Percentiles rank a stretch among this genome's conserved stretches.
phyloP scores from a whole-genome alignment of 495 filamentous ascomycete genomes.

The Hypoxylon perforatum region DNA sequence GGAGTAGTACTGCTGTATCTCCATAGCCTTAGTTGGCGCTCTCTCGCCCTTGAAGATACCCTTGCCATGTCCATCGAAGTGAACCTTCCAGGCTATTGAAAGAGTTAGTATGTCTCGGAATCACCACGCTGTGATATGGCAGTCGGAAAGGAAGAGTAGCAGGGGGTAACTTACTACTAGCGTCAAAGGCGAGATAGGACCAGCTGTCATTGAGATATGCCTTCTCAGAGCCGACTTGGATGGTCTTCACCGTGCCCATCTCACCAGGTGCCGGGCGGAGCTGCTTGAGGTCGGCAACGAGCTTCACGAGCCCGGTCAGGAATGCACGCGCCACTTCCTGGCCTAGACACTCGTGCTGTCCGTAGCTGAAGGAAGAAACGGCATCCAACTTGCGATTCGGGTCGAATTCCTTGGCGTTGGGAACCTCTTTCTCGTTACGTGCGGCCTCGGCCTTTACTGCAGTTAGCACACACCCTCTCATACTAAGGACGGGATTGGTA shows the following conservation, averaged over 20 bases:
- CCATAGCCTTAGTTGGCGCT: slow-evolving; percentile 27
- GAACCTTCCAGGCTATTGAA: slow-evolving; percentile 40
- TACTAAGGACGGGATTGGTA: neutral
- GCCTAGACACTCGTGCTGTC: slow-evolving; percentile 49
- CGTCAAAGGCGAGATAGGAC: slow-evolving; percentile 52
- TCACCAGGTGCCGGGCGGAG: slow-evolving; percentile 51
- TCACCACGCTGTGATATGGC: neutral
- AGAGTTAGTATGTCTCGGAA: slow-evolving; percentile 10
- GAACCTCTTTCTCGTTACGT: slow-evolving; percentile 38
- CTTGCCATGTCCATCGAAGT: slow-evolving; percentile 37
- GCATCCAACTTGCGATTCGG: slow-evolving; percentile 27
- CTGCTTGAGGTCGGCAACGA: slow-evolving; percentile 49
- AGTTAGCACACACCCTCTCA: neutral
- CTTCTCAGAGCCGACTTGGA: slow-evolving; percentile 46
- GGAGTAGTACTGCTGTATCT: slow-evolving; percentile 41
- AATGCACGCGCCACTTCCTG: slow-evolving; percentile 39
- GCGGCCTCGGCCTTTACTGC: slow-evolving; percentile 42
- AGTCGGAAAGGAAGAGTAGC: neutral
- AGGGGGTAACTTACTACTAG: slow-evolving; percentile 42
- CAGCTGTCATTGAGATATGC: slow-evolving; percentile 53
- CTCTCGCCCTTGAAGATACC: slow-evolving; percentile 31
- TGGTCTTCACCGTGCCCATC: slow-evolving; percentile 51
- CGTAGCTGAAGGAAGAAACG: slow-evolving; percentile 43
- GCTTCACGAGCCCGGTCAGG: slow-evolving; percentile 46
- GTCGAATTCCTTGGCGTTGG: slow-evolving; percentile 38